Evolutionary conservation across 225 moss, liverwort and hornwort genomes (phyloP), one percentile per base, ranked within the genome.

Genomic region (Pseudoscleropodium purum): DNA sequence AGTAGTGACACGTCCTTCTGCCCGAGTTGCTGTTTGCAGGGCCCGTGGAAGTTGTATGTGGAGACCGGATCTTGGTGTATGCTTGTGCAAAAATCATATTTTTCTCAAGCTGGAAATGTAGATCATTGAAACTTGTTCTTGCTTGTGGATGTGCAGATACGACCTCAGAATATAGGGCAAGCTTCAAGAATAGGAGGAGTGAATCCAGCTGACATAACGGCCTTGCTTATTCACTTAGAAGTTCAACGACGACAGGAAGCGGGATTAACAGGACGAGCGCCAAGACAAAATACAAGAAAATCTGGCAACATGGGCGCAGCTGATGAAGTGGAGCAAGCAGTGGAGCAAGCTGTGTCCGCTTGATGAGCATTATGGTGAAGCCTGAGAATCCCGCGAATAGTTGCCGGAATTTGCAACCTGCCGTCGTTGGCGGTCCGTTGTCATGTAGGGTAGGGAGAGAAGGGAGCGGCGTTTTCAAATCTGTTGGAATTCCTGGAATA

Each of bases 141-240:
- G 68, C 60, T 80, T 82, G 75, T 88, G 91, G 63, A 43, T 81
- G 51, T 86, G 95, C 94, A 98, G 97, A 94, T 98, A 84, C 95
- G 92, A 66, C 97, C 97, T 61, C 96, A 96, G 89, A 98, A 94
- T 57, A 95, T 98, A 79, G 97, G 97, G 81, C 97, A 98, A 93
- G 97, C 97, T 61, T 95, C 97, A 87, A 91, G 97, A 87, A 91
- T 98, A 88, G 97, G 97, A 88, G 97, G 97, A 75, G 97, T 98
- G 57, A 98, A 96, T 90, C 97, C 97, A 62, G 96, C 97, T 39
- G 97, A 98, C 89, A 93, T 98, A 57, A 92, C 96, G 69, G 96
- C 97, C 74, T 93, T 98, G 83, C 91, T 98, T 62, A 96, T 96
- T 79, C 82, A 95, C 92, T 79, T 98, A 69, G 96, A 98, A 92